Conservation (phyloP, 2,329 filamentous ascomycete species). For the Diaporthe amygdali region DNA sequence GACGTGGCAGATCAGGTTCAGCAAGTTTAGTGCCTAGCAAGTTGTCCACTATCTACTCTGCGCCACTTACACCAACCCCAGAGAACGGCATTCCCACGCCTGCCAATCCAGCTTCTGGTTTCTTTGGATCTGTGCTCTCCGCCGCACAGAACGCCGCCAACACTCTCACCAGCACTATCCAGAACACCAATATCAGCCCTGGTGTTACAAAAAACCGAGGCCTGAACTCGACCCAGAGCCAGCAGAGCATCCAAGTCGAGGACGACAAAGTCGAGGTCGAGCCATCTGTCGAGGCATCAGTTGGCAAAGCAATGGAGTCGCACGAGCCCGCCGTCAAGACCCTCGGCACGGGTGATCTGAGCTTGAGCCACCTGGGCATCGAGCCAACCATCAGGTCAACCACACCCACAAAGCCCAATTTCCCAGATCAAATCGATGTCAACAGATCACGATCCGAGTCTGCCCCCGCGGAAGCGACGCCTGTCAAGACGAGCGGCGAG, state of each 20-base stretch:
- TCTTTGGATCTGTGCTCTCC: constrained; percentile 93
- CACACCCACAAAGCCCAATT: constrained; percentile 62
- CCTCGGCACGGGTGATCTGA: constrained; percentile 86
- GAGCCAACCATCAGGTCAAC: constrained; percentile 61
- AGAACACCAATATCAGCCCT: constrained; percentile 65
- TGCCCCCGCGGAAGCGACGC: constrained; percentile 54
- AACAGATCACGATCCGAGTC: constrained; percentile 60
- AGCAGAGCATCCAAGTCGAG: constrained; percentile 31
- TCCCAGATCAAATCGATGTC: constrained; percentile 52
- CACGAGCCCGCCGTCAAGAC: constrained; percentile 86
- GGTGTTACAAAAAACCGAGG: constrained; percentile 40
- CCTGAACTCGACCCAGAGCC: neutral
- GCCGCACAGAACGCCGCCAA: constrained; percentile 91
- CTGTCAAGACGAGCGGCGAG: constrained; percentile 37
- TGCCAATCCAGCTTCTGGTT: constrained; percentile 67
- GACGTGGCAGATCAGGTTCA: constrained; percentile 59
- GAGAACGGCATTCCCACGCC: constrained; percentile 63
- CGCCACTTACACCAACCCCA: constrained; percentile 76
- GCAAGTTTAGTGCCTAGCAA: constrained; percentile 76
- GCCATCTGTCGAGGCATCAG: constrained; percentile 45
- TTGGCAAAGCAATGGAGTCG: constrained; percentile 50
- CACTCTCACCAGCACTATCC: constrained; percentile 75
- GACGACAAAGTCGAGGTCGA: constrained; percentile 49
- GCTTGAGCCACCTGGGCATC: constrained; percentile 87
- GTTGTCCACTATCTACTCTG: constrained; percentile 76